phyloP scores from a whole-genome alignment of 176 grass and related monocot genomes.

The Aegilops umbellulata region DNA sequence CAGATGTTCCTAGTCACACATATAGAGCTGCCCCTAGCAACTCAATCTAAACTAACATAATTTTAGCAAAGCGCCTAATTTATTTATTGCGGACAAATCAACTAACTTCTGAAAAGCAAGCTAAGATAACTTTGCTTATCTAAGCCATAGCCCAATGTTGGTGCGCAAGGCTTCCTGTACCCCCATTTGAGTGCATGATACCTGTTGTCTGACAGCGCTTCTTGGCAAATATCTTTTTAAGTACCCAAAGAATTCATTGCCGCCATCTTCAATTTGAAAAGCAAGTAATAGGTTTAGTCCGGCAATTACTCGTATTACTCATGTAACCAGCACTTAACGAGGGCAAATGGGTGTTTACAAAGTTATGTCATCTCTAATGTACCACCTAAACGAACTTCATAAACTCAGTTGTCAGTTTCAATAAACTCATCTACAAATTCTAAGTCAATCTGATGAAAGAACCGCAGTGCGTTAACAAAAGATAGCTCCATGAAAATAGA shows the following conservation, averaged over 20 bases:
- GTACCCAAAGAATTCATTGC: not conserved
- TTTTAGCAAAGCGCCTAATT: not conserved
- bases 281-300: not conserved
- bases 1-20: not conserved
- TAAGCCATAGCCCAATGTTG: not conserved
- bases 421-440: not conserved
- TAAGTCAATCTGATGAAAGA: not conserved
- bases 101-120: not conserved
- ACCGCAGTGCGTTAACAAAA: not conserved
- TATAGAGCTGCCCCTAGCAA: not conserved
- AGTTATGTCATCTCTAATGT: not conserved
- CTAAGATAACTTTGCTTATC: not conserved
- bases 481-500: not conserved
- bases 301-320: not conserved
- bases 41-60: not conserved
- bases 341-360: not conserved
- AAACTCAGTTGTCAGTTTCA: not conserved
- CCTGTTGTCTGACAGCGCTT: not conserved
- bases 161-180: not conserved
- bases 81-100: not conserved
- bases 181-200: not conserved
- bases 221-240: not conserved
- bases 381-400: not conserved
- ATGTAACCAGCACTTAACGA: not conserved
- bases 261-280: not conserved